phyloP scores from a whole-genome alignment of 139 green algal genomes.

The Micractinium conductrix region DNA sequence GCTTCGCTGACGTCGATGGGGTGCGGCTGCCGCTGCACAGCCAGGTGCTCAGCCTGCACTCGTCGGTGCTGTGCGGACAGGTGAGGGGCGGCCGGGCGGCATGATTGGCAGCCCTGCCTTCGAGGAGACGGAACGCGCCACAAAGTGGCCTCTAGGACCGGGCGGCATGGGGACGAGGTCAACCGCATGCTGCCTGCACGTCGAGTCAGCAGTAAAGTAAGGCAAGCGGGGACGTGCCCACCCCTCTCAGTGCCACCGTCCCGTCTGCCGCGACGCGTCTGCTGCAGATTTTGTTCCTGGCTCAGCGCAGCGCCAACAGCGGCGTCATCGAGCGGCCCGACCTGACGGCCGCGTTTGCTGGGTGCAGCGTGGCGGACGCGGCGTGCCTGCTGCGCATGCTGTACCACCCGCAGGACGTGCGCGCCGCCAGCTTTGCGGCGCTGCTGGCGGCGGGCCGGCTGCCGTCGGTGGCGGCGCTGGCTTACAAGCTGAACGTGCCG shows the following conservation, averaged over 20 bases:
- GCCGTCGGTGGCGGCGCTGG: background rate
- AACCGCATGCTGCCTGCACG: background rate
- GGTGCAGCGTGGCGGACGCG: background rate
- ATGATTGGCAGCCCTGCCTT: too few relatives aligned
- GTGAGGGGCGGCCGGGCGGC: too few relatives aligned
- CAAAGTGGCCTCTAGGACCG: too few relatives aligned
- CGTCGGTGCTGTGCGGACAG: background rate
- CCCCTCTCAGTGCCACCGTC: too few relatives aligned
- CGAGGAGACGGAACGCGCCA: too few relatives aligned
- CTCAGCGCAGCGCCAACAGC: too few relatives aligned
- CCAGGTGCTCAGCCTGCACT: conserved; percentile 1
- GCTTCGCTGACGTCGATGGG: background rate
- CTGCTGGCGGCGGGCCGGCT: background rate
- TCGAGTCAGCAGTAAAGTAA: too few relatives aligned
- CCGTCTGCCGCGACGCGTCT: too few relatives aligned
- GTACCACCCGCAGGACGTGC: background rate
- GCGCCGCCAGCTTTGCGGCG: conserved; percentile 1
- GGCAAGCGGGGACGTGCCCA: too few relatives aligned
- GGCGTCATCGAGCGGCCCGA: too few relatives aligned
- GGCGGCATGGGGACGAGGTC: background rate
- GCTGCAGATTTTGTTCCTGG: too few relatives aligned
- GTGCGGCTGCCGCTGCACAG: background rate
- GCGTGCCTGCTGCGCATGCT: background rate
- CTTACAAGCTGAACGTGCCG: background rate
- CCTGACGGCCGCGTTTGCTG: background rate